Evolutionary conservation across 495 filamentous ascomycete genomes (phyloP).

Genomic region (Xylaria scruposa): DNA sequence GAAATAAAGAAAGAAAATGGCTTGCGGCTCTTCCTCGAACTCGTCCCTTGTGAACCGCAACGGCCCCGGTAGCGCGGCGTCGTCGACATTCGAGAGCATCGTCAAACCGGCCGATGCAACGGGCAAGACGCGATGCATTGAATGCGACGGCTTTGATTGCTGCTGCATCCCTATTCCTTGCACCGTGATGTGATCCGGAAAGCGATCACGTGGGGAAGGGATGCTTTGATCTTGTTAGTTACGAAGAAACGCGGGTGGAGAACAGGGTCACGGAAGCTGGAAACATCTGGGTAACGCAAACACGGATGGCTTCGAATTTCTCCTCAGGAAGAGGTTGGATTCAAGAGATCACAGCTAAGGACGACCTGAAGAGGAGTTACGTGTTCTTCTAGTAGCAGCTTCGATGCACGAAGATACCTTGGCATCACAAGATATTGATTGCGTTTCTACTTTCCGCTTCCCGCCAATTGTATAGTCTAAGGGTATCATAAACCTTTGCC

Average conservation of each 20-base stretch:
- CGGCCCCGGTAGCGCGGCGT: conserved; percentile 48
- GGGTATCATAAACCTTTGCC: conserved; percentile 11
- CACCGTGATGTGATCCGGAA: conserved; percentile 45
- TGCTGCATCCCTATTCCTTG: conserved; percentile 57
- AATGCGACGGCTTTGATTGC: conserved; percentile 55
- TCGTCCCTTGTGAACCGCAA: conserved; percentile 35
- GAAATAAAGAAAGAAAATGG: conserved; percentile 31
- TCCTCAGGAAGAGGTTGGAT: no score
- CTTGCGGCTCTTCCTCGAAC: conserved; percentile 35
- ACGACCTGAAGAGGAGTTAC: background rate
- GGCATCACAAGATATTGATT: background rate
- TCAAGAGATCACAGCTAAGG: no score
- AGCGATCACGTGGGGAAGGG: background rate
- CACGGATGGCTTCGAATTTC: no score
- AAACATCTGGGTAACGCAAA: background rate
- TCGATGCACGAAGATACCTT: background rate
- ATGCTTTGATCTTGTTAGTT: background rate
- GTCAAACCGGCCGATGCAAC: conserved; percentile 46
- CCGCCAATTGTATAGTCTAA: background rate
- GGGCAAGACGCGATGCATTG: conserved; percentile 51
- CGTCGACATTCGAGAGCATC: conserved; percentile 49
- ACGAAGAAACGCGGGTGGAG: background rate
- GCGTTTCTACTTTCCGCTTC: background rate
- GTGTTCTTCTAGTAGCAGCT: background rate
- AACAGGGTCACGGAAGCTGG: background rate